A percentile compares a stretch with the other conserved stretches of the same genome.
Evolutionary conservation across 495 filamentous ascomycete genomes (phyloP).

Genomic region (Polyplosphaeria fusca): DNA sequence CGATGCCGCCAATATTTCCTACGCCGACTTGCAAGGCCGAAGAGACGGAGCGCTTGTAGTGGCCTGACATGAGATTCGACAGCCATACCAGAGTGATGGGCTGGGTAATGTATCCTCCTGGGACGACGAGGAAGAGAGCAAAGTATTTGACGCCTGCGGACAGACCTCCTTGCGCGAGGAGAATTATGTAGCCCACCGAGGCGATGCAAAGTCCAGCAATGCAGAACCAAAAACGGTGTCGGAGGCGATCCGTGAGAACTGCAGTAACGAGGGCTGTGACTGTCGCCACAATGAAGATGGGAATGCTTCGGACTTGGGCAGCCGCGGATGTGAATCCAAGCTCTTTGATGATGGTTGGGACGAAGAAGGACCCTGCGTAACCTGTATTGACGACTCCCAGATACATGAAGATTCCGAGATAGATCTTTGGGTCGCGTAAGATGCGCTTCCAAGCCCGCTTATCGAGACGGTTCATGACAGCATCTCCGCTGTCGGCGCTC

Average conservation of each 20-base stretch:
- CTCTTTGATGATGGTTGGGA: conserved; percentile 36
- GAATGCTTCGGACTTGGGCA: conserved; percentile 40
- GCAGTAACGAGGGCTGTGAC: conserved; percentile 30
- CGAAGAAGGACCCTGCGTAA: conserved; percentile 38
- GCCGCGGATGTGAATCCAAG: conserved; percentile 33
- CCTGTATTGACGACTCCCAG: conserved; percentile 38
- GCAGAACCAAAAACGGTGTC: conserved; percentile 41
- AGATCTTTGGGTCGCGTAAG: conserved; percentile 39
- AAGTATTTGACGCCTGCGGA: conserved; percentile 40
- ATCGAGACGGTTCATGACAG: conserved; percentile 46
- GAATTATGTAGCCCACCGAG: conserved; percentile 39
- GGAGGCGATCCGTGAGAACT: conserved; percentile 34
- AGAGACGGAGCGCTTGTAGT: conserved; percentile 46
- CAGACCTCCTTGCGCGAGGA: conserved; percentile 36
- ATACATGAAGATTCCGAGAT: conserved; percentile 35
- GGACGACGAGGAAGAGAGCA: conserved; percentile 44
- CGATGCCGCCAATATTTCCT: conserved; percentile 46
- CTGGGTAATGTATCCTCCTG: conserved; percentile 42
- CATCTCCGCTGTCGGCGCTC: conserved; percentile 40
- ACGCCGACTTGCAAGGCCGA: conserved; percentile 52
- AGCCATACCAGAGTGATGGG: conserved; percentile 44
- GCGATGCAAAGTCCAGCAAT: conserved; percentile 38
- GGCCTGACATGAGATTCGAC: conserved; percentile 35
- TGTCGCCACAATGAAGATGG: conserved; percentile 41
- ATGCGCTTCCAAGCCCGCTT: conserved; percentile 36